Conservation (phyloP, 805 yeast genomes). For the Kuraishia ogatae region DNA sequence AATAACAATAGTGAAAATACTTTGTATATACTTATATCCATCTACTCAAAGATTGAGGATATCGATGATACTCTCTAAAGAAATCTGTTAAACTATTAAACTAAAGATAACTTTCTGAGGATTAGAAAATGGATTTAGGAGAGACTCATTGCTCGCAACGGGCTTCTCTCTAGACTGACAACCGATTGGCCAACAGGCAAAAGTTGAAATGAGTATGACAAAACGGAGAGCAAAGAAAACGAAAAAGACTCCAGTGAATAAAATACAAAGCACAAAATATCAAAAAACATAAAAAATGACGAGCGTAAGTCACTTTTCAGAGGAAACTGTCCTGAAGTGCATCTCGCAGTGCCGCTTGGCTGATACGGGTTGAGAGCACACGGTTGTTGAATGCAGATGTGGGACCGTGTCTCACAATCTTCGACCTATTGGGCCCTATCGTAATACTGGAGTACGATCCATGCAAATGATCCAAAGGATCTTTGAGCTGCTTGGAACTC, state of each 20-base stretch:
- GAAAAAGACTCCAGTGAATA: background rate
- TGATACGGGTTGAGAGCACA: slow-evolving; percentile 29
- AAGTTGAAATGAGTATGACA: no score
- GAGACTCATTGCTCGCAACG: no score
- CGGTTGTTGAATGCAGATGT: slow-evolving; percentile 27
- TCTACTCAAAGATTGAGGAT: no score
- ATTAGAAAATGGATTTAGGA: no score
- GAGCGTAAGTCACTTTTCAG: slow-evolving; percentile 1
- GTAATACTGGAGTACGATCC: slow-evolving; percentile 33
- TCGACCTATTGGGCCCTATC: slow-evolving; percentile 32
- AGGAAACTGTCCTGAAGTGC: slow-evolving; percentile 24
- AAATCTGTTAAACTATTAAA: no score
- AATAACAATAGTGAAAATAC: background rate
- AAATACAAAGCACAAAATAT: background rate
- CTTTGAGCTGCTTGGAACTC: background rate
- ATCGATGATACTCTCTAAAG: background rate
- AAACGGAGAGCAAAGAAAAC: no score
- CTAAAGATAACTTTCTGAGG: no score
- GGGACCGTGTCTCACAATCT: slow-evolving; percentile 33
- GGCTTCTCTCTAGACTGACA: no score
- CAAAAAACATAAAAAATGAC: slow-evolving; percentile 10
- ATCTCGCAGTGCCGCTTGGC: slow-evolving; percentile 38
- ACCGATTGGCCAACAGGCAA: no score
- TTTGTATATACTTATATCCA: no score
- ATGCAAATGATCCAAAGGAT: slow-evolving; percentile 9